Percentiles rank a stretch among this genome's conserved stretches.
Evolutionary conservation across 139 green algal genomes (phyloP).

Genomic region (Diplosphaera chodatii): DNA sequence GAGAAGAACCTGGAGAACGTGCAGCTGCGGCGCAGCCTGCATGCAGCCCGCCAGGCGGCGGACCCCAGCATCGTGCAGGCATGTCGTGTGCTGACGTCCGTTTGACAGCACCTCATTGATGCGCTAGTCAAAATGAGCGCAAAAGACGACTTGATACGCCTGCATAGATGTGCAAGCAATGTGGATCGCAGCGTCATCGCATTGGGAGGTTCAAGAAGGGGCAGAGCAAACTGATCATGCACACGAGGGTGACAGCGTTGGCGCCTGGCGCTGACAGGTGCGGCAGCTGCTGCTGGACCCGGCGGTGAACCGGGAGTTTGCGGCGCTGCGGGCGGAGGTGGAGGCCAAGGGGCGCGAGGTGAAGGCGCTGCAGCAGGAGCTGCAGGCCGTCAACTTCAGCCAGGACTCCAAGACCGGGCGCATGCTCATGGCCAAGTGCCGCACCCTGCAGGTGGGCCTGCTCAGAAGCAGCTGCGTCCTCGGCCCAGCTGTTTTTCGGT

Average conservation of each 20-base stretch:
- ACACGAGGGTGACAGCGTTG: too few relatives aligned
- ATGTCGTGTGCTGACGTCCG: too few relatives aligned
- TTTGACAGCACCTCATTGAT: too few relatives aligned
- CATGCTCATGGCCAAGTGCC: conserved; percentile 77
- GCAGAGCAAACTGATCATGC: too few relatives aligned
- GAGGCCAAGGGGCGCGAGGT: conserved; percentile 48
- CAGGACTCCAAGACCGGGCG: conserved; percentile 66
- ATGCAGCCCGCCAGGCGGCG: conserved; percentile 13
- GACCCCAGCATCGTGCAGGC: conserved; percentile 37
- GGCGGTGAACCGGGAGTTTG: conserved; percentile 57
- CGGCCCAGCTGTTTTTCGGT: too few relatives aligned
- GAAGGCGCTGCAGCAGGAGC: conserved; percentile 52
- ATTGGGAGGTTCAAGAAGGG: too few relatives aligned
- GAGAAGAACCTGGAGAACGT: conserved; percentile 45
- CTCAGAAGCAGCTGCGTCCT: too few relatives aligned
- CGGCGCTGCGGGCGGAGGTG: conserved; percentile 40
- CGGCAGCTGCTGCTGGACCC: conserved; percentile 68
- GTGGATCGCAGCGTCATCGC: too few relatives aligned
- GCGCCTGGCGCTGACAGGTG: too few relatives aligned
- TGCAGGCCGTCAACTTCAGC: conserved; percentile 59
- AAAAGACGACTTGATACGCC: too few relatives aligned
- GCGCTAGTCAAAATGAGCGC: too few relatives aligned
- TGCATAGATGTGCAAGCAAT: too few relatives aligned
- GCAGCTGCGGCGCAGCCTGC: conserved; percentile 35
- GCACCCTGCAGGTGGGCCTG: conserved; percentile 47